phyloP scores from a whole-genome alignment of 208 protist genomes.

The Trypanosoma lewisi region DNA sequence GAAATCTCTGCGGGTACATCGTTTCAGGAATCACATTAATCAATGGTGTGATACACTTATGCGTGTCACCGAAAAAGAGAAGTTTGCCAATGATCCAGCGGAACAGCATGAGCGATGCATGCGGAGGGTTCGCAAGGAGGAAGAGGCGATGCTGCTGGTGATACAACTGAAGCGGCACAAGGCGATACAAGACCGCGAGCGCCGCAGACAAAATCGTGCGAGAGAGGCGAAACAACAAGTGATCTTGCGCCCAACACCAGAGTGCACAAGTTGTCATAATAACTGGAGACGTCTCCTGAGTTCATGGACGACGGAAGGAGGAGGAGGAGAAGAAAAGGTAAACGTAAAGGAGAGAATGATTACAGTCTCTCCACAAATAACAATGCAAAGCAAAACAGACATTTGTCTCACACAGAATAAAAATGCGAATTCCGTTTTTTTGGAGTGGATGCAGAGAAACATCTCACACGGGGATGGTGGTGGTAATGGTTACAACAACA shows the following conservation, averaged over 20 bases:
- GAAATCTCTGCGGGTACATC: not conserved
- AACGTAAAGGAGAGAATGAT: not conserved
- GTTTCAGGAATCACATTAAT: constrained; percentile 5
- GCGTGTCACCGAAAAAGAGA: not conserved
- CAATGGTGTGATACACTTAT: constrained; percentile 16
- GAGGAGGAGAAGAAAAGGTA: not conserved
- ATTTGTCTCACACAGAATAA: not conserved
- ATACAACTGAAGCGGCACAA: constrained; percentile 6
- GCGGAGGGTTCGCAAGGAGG: constrained; percentile 14
- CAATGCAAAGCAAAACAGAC: not conserved
- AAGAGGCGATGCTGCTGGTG: constrained; percentile 4
- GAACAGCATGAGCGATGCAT: constrained; percentile 18
- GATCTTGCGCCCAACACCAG: not conserved
- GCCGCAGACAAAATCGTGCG: not conserved
- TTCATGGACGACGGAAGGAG: not conserved
- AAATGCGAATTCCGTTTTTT: not conserved
- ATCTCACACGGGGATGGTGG: too few species aligned
- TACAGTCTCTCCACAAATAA: not conserved
- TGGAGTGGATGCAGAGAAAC: too few species aligned
- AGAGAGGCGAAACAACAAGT: not conserved
- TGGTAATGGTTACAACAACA: too few species aligned
- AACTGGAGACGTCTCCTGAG: constrained; percentile 16
- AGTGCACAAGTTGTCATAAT: not conserved
- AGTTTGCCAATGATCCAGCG: not conserved
- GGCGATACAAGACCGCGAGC: constrained; percentile 14